Percentiles rank a stretch among this genome's conserved stretches.
Conservation (phyloP, 2,329 filamentous ascomycete genomes). For the Sclerotinia minor region DNA sequence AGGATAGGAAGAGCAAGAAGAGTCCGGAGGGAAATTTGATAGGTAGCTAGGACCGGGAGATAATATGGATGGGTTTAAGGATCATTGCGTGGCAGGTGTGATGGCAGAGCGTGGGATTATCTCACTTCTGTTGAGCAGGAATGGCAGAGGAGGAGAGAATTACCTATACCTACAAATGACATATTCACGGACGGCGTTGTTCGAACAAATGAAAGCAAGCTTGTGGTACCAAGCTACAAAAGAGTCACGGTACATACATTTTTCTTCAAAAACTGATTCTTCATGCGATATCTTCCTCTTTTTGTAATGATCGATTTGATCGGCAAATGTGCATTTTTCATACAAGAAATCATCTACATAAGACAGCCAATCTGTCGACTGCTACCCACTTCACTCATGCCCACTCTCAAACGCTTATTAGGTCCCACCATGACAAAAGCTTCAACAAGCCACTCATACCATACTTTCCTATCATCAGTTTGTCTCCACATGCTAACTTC, state of each 20-base stretch:
- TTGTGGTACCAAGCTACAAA: constrained; percentile 13
- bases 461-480: constrained; percentile 92
- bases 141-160: constrained; percentile 14
- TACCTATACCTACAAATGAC: constrained; percentile 27
- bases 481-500: constrained; percentile 94
- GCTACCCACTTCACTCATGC: constrained; percentile 65
- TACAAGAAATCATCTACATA: constrained; percentile 51
- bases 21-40: background rate
- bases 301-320: background rate
- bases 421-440: constrained; percentile 67
- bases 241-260: constrained; percentile 5
- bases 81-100: background rate
- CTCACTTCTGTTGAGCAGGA: background rate
- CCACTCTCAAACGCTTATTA: constrained; percentile 64
- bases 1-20: background rate
- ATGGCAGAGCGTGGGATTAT: background rate
- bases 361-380: constrained; percentile 69
- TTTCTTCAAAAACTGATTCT: background rate
- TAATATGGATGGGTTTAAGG: background rate
- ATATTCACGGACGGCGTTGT: constrained; percentile 37
- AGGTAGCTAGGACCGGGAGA: constrained; percentile 3
- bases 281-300: background rate
- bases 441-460: constrained; percentile 98
- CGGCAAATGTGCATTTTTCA: background rate
- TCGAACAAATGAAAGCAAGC: constrained; percentile 33